phyloP scores from a whole-genome alignment of 2,329 filamentous ascomycete genomes.

The Cladophialophora immunda region DNA sequence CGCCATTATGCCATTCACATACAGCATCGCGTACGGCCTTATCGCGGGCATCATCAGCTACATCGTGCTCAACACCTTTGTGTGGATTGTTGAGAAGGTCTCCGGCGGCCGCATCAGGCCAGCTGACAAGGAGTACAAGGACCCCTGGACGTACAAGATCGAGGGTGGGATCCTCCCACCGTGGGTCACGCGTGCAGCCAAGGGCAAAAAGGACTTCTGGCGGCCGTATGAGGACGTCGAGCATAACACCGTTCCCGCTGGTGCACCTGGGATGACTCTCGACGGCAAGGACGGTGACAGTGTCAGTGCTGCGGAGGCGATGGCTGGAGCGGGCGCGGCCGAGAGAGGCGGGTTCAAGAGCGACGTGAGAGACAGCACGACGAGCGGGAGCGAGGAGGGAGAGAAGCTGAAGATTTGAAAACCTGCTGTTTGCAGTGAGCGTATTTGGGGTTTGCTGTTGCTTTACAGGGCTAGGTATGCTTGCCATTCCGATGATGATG shows the following conservation, averaged over 20 bases:
- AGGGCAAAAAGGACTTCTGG: slow-evolving; percentile 81
- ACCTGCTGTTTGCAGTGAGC: neutral
- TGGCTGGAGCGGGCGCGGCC: neutral
- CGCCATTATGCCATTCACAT: slow-evolving; percentile 87
- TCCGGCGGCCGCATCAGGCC: slow-evolving; percentile 77
- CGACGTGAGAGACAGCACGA: slow-evolving; percentile 4
- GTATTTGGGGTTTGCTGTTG: neutral
- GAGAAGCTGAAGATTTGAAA: slow-evolving; percentile 27
- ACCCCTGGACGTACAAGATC: slow-evolving; percentile 81
- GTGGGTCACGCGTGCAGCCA: slow-evolving; percentile 71
- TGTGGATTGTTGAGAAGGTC: slow-evolving; percentile 73
- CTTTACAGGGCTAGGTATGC: neutral
- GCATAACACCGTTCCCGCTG: slow-evolving; percentile 23
- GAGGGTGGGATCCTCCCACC: slow-evolving; percentile 77
- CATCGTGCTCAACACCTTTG: slow-evolving; percentile 74
- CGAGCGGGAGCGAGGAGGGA: slow-evolving; percentile 23
- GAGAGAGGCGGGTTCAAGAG: slow-evolving; percentile 3
- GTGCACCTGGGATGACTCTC: slow-evolving; percentile 15
- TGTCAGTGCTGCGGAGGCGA: neutral
- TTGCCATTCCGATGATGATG: neutral
- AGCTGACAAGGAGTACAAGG: slow-evolving; percentile 77
- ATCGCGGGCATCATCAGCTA: slow-evolving; percentile 83
- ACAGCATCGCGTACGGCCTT: slow-evolving; percentile 85
- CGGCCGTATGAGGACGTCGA: slow-evolving; percentile 49
- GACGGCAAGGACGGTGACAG: slow-evolving; percentile 23